phyloP scores from a whole-genome alignment of 192 early-diverging fungal species.

The Cetraspora pellucida region DNA sequence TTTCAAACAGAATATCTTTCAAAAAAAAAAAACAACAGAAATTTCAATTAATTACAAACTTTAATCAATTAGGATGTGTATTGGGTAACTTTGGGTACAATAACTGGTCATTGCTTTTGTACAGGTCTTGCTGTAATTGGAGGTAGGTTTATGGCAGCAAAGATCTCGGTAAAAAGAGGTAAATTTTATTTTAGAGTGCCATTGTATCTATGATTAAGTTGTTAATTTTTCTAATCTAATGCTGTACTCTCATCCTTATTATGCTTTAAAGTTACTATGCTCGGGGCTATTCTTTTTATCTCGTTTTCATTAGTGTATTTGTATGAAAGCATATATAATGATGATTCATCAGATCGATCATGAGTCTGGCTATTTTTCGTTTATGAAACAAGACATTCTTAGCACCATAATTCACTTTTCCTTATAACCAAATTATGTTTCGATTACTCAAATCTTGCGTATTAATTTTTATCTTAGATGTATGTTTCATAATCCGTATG shows the following conservation, averaged over 20 bases:
- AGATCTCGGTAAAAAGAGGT: constrained; percentile 87
- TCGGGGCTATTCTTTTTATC: constrained; percentile 87
- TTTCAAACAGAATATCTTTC: no score
- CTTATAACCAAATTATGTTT: no score
- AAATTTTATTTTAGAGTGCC: constrained; percentile 18
- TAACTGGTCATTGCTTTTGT: constrained; percentile 91
- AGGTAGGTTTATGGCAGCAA: constrained; percentile 82
- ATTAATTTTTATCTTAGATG: no score
- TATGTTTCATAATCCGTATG: no score
- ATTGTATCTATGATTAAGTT: constrained; percentile 16
- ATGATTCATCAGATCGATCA: no score
- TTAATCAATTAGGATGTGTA: constrained; percentile 71
- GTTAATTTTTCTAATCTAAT: not conserved
- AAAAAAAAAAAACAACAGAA: not conserved
- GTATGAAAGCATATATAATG: constrained; percentile 54
- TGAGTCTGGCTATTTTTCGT: no score
- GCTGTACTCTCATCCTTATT: not conserved
- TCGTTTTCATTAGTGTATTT: constrained; percentile 78
- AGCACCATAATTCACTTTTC: no score
- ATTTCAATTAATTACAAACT: not conserved
- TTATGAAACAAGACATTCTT: no score
- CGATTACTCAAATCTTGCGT: no score
- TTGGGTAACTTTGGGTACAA: constrained; percentile 85
- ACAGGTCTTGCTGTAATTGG: constrained; percentile 92
- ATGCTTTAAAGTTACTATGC: constrained; percentile 66